Evolutionary conservation across 176 grass and related monocot species (phyloP).

Genomic region (Eragrostis nindensis): DNA sequence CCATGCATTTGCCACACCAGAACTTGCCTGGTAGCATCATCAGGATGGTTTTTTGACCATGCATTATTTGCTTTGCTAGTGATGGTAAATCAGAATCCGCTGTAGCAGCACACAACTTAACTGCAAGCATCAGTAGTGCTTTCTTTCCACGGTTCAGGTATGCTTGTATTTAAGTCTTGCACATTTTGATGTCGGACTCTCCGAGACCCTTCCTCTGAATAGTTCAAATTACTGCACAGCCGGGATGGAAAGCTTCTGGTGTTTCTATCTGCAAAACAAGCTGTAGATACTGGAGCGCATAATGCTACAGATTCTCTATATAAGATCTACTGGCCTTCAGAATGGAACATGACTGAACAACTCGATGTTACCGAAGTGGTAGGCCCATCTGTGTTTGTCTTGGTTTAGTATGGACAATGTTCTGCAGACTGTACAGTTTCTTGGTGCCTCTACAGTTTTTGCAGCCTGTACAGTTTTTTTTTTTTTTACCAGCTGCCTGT

Average conservation of each 20-base stretch:
- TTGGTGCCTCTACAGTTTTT: no score
- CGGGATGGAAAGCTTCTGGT: slow-evolving; percentile 60
- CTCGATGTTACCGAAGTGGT: slow-evolving; percentile 59
- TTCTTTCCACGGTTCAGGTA: slow-evolving; percentile 79
- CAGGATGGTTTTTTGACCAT: slow-evolving; percentile 25
- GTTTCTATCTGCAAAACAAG: slow-evolving; percentile 70
- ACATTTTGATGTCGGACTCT: background rate
- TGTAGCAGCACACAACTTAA: slow-evolving; percentile 49
- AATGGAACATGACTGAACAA: slow-evolving; percentile 38
- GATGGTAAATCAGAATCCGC: slow-evolving; percentile 14
- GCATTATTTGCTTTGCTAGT: slow-evolving; percentile 20
- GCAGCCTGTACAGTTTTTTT: slow-evolving; percentile 2
- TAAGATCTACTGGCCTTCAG: slow-evolving; percentile 58
- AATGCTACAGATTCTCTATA: slow-evolving; percentile 68
- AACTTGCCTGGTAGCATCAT: background rate
- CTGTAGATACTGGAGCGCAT: slow-evolving; percentile 69
- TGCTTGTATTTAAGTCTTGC: slow-evolving; percentile 11
- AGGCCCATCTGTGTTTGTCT: slow-evolving; percentile 21
- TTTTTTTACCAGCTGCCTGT: slow-evolving; percentile 62
- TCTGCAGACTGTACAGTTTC: slow-evolving; percentile 11
- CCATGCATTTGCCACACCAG: background rate
- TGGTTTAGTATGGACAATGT: background rate
- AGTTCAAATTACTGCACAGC: slow-evolving; percentile 34
- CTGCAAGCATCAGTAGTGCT: slow-evolving; percentile 56
- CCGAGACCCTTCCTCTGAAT: slow-evolving; percentile 9